Percentiles rank a stretch among this genome's conserved stretches.
Conservation (phyloP, 371 early-diverging fungal species). For the Circinella umbellata region DNA sequence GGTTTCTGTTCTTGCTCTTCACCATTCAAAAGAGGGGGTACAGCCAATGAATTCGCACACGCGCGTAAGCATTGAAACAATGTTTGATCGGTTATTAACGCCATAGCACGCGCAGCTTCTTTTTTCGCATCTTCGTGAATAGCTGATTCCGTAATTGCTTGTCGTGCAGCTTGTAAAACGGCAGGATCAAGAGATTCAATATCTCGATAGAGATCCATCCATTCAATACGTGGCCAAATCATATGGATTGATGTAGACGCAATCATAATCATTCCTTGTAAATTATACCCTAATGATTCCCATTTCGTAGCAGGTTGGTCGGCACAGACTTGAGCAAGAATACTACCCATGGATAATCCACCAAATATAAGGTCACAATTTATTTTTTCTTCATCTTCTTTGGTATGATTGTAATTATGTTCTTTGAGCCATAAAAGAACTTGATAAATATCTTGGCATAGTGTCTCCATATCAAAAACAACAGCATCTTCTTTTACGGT, state of each 20-base stretch:
- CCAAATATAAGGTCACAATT: conserved; percentile 26
- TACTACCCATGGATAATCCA: conserved; percentile 51
- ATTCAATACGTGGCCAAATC: conserved; percentile 25
- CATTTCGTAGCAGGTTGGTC: not conserved
- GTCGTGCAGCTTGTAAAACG: conserved; percentile 16
- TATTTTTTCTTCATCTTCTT: not conserved
- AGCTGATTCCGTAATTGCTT: conserved; percentile 25
- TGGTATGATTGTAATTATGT: conserved; percentile 1
- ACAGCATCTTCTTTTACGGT: not conserved
- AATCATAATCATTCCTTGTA: conserved; percentile 31
- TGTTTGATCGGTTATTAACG: conserved; percentile 18
- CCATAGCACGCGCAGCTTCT: conserved; percentile 26
- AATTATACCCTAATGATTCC: conserved; percentile 6
- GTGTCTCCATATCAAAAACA: not conserved
- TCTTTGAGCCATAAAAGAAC: conserved; percentile 23
- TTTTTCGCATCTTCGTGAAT: conserved; percentile 13
- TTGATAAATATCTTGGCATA: conserved; percentile 25
- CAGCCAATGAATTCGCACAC: conserved; percentile 21
- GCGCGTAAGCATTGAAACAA: conserved; percentile 28
- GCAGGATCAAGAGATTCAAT: conserved; percentile 19
- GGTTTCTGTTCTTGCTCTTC: not conserved
- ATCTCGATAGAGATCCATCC: conserved; percentile 33
- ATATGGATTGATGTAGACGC: conserved; percentile 31
- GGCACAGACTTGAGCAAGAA: conserved; percentile 31
- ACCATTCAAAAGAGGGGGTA: no score